Evolutionary conservation across 78 protist species (phyloP).

Genomic region (Dictyostelium firmibasis): DNA sequence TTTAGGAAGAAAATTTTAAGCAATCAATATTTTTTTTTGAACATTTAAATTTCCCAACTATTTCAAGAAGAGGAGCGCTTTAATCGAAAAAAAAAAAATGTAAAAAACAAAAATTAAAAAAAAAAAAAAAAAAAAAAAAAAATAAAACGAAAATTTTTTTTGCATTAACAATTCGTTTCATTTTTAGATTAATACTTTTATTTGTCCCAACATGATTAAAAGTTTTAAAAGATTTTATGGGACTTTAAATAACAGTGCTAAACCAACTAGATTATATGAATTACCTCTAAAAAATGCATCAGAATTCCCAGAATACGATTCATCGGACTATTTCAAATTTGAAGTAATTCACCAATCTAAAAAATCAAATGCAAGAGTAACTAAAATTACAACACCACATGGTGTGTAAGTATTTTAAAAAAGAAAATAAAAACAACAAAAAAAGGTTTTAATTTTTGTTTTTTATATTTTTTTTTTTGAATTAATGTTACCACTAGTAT

Average conservation of each 20-base stretch:
- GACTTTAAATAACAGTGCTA: no score
- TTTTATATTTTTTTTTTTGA: not conserved
- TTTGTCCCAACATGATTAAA: no score
- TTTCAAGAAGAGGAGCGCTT: no score
- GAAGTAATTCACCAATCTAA: constrained; percentile 70
- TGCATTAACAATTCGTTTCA: no score
- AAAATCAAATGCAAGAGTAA: constrained; percentile 75
- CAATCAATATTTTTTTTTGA: no score
- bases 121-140: no score
- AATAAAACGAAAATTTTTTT: no score
- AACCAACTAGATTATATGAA: not conserved
- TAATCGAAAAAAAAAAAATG: no score
- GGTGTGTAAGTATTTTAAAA: constrained; percentile 38
- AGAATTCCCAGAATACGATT: not conserved
- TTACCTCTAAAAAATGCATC: not conserved
- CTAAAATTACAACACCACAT: constrained; percentile 76
- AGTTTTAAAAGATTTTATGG: not conserved
- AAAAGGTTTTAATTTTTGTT: not conserved
- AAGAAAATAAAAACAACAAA: not conserved
- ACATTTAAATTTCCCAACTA: no score
- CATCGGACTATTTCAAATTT: constrained; percentile 49
- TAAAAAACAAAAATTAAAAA: no score
- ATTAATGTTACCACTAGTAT: constrained; percentile 8
- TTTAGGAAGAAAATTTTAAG: no score
- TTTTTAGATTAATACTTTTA: not conserved